Conservation (phyloP, 1,284 basidiomycete genomes). For the Rhodotorula sp. region DNA sequence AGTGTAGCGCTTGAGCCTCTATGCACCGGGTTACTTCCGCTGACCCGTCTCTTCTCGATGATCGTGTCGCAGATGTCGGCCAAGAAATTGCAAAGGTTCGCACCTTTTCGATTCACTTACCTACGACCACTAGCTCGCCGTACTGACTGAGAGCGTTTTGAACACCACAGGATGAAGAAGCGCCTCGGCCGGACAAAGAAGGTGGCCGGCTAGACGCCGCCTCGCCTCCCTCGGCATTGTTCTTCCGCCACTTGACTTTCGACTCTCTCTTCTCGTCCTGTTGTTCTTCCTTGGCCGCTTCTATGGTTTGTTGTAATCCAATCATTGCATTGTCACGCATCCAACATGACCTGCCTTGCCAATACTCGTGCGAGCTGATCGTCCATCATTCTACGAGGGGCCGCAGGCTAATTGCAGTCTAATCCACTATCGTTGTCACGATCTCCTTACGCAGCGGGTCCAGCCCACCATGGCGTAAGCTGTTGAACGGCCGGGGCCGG, state of each 20-base stretch:
- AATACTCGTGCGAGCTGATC: too few relatives aligned
- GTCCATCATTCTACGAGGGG: too few relatives aligned
- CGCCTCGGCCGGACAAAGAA: slow-evolving; percentile 44
- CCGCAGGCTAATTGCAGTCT: too few relatives aligned
- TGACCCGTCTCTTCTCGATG: too few relatives aligned
- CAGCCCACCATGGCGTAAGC: too few relatives aligned
- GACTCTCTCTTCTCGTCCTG: neutral
- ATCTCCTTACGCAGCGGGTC: too few relatives aligned
- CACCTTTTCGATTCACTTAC: neutral
- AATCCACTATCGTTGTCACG: too few relatives aligned
- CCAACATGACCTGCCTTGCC: neutral
- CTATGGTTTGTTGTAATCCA: too few relatives aligned
- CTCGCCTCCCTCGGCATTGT: too few relatives aligned
- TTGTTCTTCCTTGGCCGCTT: neutral
- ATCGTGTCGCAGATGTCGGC: slow-evolving; percentile 41
- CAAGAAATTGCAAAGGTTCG: slow-evolving; percentile 44
- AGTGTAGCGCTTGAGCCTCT: neutral
- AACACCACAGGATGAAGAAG: slow-evolving; percentile 40
- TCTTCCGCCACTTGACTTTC: too few relatives aligned
- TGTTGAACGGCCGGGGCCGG: too few relatives aligned
- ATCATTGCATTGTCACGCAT: neutral
- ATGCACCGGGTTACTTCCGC: neutral
- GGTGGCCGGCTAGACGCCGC: slow-evolving; percentile 26
- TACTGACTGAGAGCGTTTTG: neutral
- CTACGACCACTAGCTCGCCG: neutral